Evolutionary conservation across 495 filamentous ascomycete genomes (phyloP).

Genomic region (Cenococcum geophilum): DNA sequence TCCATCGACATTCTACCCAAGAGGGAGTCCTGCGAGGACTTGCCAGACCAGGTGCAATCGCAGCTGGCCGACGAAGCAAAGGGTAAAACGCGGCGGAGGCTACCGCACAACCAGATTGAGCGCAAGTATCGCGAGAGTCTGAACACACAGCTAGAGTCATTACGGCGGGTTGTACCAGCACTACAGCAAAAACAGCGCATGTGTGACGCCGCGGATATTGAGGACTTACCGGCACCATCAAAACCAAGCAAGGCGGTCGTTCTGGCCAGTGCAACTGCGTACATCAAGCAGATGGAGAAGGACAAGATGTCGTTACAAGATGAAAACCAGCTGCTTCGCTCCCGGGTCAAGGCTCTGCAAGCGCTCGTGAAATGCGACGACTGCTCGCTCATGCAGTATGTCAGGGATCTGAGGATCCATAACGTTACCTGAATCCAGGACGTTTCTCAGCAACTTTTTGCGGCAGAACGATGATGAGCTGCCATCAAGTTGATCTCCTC

Average conservation of each 20-base stretch:
- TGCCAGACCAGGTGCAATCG: slow-evolving; percentile 6
- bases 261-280: slow-evolving; percentile 30
- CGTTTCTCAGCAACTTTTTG: background rate
- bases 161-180: slow-evolving; percentile 28
- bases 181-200: slow-evolving; percentile 25
- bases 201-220: slow-evolving; percentile 29
- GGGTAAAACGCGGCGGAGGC: slow-evolving; percentile 24
- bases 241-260: slow-evolving; percentile 34
- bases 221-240: slow-evolving; percentile 28
- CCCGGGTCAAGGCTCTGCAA: slow-evolving; percentile 29
- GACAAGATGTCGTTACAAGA: slow-evolving; percentile 25
- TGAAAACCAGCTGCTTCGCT: slow-evolving; percentile 27
- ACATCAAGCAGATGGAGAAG: slow-evolving; percentile 35
- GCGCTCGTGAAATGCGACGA: slow-evolving; percentile 35
- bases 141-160: slow-evolving; percentile 33
- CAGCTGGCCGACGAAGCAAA: slow-evolving; percentile 12
- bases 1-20: slow-evolving; percentile 9
- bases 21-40: slow-evolving; percentile 15
- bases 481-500: too few relatives aligned
- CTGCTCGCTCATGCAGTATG: slow-evolving; percentile 33
- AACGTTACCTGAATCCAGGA: background rate
- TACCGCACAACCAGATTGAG: slow-evolving; percentile 35
- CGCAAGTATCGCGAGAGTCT: slow-evolving; percentile 33
- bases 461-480: too few relatives aligned
- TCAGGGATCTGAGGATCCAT: slow-evolving; percentile 32